Evolutionary conservation across 495 filamentous ascomycete species (phyloP).

Genomic region (Pseudoneurospora amorphoporcata): DNA sequence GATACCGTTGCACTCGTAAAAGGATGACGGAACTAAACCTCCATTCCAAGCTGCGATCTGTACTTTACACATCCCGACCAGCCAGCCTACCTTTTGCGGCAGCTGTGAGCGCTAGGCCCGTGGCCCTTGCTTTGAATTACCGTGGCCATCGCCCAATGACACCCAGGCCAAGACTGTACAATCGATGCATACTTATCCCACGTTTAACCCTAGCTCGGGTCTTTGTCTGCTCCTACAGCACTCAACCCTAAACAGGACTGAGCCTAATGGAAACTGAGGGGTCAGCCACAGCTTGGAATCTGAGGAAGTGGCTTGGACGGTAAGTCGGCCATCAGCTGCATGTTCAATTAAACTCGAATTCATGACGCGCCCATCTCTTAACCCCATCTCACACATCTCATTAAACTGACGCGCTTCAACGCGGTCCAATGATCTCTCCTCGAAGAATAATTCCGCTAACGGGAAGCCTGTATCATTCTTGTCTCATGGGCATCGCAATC

Average conservation of each 20-base stretch:
- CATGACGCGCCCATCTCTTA: not conserved
- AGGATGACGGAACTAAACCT: not conserved
- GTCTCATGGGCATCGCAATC: not conserved
- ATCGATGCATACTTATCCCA: not conserved
- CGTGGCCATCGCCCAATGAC: not conserved
- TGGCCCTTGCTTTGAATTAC: not conserved
- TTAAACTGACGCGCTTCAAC: not conserved
- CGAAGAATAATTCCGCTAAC: not conserved
- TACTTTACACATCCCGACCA: not conserved
- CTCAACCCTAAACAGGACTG: not conserved
- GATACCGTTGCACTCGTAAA: not conserved
- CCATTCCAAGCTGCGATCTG: not conserved
- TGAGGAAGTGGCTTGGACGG: not conserved
- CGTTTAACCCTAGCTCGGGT: not conserved
- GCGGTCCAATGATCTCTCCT: not conserved
- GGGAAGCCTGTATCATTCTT: not conserved
- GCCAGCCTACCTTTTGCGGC: not conserved
- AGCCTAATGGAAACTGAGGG: not conserved
- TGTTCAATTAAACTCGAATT: not conserved
- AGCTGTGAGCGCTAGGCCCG: not conserved
- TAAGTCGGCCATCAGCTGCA: not conserved
- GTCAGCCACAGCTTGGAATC: not conserved
- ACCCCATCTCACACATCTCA: not conserved
- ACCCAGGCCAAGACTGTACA: not conserved
- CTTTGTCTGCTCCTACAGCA: not conserved